These are phyloP conservation scores for Cutaneotrichosporon sp. DNA, from an alignment of 1,284 basidiomycete species.

Conservation along the genomic window DNA sequence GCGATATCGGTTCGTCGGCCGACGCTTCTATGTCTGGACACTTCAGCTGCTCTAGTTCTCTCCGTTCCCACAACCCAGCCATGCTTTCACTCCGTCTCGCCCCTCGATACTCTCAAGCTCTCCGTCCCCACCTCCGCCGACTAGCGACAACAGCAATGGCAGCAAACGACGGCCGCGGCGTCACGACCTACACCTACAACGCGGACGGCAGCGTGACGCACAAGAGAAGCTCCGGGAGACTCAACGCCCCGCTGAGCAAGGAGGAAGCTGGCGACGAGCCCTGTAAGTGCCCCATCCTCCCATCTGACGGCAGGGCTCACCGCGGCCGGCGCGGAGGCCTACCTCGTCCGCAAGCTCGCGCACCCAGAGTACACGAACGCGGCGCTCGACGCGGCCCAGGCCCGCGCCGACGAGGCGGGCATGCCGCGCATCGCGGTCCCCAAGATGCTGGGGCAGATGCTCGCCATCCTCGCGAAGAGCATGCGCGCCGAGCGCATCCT, in stretches of 20 bases:
- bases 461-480: constrained; percentile 38
- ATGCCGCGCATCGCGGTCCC: constrained; percentile 39
- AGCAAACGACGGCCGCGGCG: neutral
- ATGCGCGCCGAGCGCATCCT: constrained; percentile 40
- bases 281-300: constrained; percentile 6
- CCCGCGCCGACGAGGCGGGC: constrained; percentile 34
- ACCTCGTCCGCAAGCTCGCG: constrained; percentile 33
- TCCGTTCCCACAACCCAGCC: neutral
- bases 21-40: neutral
- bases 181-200: neutral
- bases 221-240: neutral
- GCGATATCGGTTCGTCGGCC: neutral
- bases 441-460: constrained; percentile 34
- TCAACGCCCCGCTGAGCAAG: neutral
- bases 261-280: constrained; percentile 10
- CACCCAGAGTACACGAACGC: constrained; percentile 25
- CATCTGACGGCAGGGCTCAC: constrained; percentile 20
- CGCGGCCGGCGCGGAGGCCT: constrained; percentile 30
- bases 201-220: neutral
- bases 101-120: neutral
- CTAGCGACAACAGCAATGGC: neutral
- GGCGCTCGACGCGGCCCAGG: constrained; percentile 19
- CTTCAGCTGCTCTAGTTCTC: too few species aligned
- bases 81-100: neutral
- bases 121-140: neutral